phyloP scores from a whole-genome alignment of 2,329 filamentous ascomycete species.

The Trichophyton schoenleinii region DNA sequence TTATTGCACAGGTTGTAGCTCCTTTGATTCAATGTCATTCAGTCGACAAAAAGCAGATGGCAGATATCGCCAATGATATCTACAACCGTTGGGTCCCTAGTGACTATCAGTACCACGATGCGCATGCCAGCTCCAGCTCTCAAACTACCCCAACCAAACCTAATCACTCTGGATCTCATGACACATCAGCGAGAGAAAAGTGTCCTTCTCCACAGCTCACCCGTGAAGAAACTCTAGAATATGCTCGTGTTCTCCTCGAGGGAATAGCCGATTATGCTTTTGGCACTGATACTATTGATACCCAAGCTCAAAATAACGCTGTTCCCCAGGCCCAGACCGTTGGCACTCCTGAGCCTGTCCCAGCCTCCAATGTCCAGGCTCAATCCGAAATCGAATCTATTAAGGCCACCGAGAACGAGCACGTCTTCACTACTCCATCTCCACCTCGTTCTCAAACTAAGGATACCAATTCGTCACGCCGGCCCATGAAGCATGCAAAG shows the following conservation, averaged over 20 bases:
- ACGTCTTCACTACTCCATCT: too few relatives aligned
- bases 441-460: too few relatives aligned
- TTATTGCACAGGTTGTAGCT: conserved; percentile 15
- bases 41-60: not conserved
- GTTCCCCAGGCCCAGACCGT: not conserved
- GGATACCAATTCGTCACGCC: too few relatives aligned
- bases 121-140: not conserved
- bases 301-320: not conserved
- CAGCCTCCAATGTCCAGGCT: not conserved
- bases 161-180: not conserved
- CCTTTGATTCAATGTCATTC: conserved; percentile 8
- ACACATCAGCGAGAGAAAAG: too few relatives aligned
- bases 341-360: not conserved
- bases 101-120: not conserved
- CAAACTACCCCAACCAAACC: not conserved
- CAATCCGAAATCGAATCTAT: not conserved
- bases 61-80: not conserved
- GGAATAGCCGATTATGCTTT: not conserved
- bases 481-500: too few relatives aligned
- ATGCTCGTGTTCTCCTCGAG: not conserved
- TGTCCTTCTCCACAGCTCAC: not conserved
- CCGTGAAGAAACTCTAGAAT: not conserved
- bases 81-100: not conserved
- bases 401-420: too few relatives aligned
- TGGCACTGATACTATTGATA: not conserved